Evolutionary conservation across 768 basidiomycete genomes (phyloP).

Genomic region (Mycena metata): DNA sequence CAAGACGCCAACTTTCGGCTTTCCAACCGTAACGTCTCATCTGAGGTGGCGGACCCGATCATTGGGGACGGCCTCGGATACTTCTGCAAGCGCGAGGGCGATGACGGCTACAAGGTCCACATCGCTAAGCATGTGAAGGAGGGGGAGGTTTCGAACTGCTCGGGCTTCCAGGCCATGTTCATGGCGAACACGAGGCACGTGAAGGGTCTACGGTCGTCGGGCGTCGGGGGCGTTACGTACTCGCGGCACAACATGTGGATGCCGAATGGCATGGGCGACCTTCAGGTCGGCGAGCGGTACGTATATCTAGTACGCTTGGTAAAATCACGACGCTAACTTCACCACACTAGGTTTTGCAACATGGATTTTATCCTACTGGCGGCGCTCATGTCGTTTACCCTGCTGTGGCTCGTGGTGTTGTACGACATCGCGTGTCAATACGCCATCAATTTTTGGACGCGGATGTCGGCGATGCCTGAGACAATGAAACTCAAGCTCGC

Average conservation of each 20-base stretch:
- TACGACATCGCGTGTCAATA: slow-evolving; percentile 11
- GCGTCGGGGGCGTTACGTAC: slow-evolving; percentile 16
- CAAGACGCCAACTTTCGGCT: slow-evolving; percentile 20
- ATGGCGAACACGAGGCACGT: background rate
- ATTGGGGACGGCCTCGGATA: slow-evolving; percentile 1
- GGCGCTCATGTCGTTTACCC: background rate
- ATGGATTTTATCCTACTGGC: background rate
- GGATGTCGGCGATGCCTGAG: background rate
- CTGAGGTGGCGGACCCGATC: background rate
- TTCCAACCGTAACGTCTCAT: background rate
- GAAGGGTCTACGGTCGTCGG: slow-evolving; percentile 15
- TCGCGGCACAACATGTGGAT: slow-evolving; percentile 32
- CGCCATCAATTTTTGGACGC: background rate
- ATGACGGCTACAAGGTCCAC: slow-evolving; percentile 1
- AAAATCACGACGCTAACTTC: no score
- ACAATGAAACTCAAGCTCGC: background rate
- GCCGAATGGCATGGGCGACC: slow-evolving; percentile 28
- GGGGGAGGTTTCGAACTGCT: slow-evolving; percentile 11
- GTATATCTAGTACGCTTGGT: no score
- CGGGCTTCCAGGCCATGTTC: slow-evolving; percentile 16
- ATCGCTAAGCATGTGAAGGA: slow-evolving; percentile 3
- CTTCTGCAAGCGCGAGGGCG: background rate
- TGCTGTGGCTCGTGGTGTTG: background rate
- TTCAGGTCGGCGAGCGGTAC: slow-evolving; percentile 39
- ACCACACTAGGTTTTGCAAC: no score